These are phyloP conservation scores for Rubia peregrina DNA, from an alignment of 305 asterid species.

Conservation along the genomic window DNA sequence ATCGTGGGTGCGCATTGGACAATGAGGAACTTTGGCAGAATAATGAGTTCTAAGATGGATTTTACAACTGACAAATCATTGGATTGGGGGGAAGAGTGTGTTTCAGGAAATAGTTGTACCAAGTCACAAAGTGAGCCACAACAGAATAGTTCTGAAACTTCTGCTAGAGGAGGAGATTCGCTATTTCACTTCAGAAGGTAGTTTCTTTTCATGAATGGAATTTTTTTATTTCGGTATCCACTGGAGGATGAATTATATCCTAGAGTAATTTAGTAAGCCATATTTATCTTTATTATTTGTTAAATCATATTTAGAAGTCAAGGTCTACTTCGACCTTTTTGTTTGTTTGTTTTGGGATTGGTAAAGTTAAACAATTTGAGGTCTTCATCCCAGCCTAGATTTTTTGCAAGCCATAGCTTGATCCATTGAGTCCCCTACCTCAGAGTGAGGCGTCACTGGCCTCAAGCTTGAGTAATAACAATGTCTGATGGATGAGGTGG, in stretches of 20 bases:
- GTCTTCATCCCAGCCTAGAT: no score
- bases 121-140: slow-evolving; percentile 23
- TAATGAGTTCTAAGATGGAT: slow-evolving; percentile 17
- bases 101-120: slow-evolving; percentile 22
- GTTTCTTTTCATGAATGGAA: slow-evolving; percentile 77
- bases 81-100: slow-evolving; percentile 12
- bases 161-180: slow-evolving; percentile 21
- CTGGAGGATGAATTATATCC: slow-evolving; percentile 39
- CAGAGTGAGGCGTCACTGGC: no score
- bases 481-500: no score
- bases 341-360: no score
- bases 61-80: slow-evolving; percentile 22
- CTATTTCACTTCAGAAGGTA: slow-evolving; percentile 35
- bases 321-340: no score
- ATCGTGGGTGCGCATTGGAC: slow-evolving; percentile 76
- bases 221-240: slow-evolving; percentile 61
- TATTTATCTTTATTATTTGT: background rate
- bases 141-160: slow-evolving; percentile 15
- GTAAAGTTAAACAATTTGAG: no score
- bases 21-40: slow-evolving; percentile 48
- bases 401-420: no score
- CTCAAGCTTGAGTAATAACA: no score
- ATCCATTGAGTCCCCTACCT: no score
- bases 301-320: no score
- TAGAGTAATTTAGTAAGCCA: slow-evolving; percentile 67